These are phyloP conservation scores for Mimosa bimucronata DNA, from an alignment of 306 rosid genomes.

Conservation along the genomic window DNA sequence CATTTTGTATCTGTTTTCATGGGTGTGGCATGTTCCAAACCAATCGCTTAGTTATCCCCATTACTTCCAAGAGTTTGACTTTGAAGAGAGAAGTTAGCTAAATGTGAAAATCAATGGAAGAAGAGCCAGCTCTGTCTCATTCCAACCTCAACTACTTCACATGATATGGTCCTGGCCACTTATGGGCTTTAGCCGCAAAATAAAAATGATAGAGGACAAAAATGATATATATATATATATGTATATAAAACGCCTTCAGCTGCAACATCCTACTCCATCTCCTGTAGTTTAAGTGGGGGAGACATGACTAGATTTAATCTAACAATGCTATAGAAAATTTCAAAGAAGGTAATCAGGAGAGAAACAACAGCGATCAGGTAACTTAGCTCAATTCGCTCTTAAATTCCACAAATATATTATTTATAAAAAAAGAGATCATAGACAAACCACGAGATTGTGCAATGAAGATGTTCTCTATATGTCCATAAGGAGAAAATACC, in stretches of 20 bases:
- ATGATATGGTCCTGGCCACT: background rate
- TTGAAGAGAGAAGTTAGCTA: conserved; percentile 28
- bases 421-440: conserved; percentile 30
- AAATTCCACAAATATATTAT: conserved; percentile 26
- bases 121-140: background rate
- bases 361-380: background rate
- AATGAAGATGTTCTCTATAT: conserved; percentile 70
- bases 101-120: conserved; percentile 9
- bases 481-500: conserved; percentile 86
- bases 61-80: conserved; percentile 4
- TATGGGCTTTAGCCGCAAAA: background rate
- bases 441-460: conserved; percentile 67
- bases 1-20: background rate
- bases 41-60: background rate
- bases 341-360: background rate
- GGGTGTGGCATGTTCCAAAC: background rate
- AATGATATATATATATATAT: no score
- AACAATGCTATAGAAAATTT: background rate
- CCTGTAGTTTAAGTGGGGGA: background rate
- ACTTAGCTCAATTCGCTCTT: conserved; percentile 8
- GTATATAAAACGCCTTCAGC: background rate
- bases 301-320: background rate
- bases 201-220: background rate
- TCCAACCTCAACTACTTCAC: conserved; percentile 7
- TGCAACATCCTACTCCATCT: conserved; percentile 17